A percentile compares a stretch with the other conserved stretches of the same genome.
Conservation (phyloP, 2,329 filamentous ascomycete species). For the Pyricularia grisea region DNA sequence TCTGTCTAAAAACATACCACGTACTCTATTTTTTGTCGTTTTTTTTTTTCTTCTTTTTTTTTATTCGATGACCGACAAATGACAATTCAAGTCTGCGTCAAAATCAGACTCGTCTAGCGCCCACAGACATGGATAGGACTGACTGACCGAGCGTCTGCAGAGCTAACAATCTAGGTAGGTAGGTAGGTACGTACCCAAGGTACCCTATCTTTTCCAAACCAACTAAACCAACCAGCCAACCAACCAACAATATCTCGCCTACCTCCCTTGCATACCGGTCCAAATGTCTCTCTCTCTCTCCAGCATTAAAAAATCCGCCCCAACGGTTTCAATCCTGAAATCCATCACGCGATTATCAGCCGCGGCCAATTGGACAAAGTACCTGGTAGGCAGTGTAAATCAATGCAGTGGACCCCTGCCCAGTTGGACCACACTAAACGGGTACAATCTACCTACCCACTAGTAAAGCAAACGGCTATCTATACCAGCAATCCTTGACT, state of each 20-base stretch:
- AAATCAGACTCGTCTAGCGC: background rate
- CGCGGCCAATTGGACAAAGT: background rate
- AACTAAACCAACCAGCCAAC: background rate
- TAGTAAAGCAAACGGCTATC: background rate
- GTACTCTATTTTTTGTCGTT: no score
- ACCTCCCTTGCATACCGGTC: no score
- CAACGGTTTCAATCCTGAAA: background rate
- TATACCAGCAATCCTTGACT: background rate
- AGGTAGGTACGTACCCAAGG: no score
- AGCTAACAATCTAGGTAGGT: no score
- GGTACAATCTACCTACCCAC: background rate
- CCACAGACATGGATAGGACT: background rate
- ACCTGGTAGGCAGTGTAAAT: background rate
- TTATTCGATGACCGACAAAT: background rate
- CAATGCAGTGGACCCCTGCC: background rate
- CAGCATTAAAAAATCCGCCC: no score
- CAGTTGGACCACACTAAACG: background rate
- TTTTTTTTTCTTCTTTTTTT: background rate
- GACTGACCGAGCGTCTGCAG: background rate
- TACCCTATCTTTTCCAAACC: background rate
- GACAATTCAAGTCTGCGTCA: background rate
- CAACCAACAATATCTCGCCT: background rate
- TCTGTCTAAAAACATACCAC: no score
- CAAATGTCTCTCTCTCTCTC: no score
- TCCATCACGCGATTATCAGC: background rate